Evolutionary conservation across 2,329 filamentous ascomycete genomes (phyloP), one percentile per base, ranked within the genome.

Genomic region (Diaporthe velutina): DNA sequence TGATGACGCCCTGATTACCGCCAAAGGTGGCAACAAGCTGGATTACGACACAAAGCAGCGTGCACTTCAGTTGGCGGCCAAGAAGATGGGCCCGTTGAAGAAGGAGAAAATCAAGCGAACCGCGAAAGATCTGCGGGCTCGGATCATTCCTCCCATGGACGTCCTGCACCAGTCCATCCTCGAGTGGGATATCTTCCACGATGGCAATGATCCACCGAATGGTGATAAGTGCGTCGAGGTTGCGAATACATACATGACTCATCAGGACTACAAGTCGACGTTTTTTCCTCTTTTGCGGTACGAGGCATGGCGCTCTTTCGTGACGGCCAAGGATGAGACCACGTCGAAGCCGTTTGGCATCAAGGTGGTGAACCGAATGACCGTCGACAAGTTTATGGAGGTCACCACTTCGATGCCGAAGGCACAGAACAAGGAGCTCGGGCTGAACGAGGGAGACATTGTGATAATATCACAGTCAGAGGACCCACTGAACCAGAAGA

Each of bases 291-390:
- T 99, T 30, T 88, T 99, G 45, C 92, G 97, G 40, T 93, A 98
- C 35, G 97, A 99, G 86, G 96, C 96, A 40, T 99, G 97, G 97
- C 94, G 97, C 81, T 94, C 94, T 6, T 97, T 99, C 82, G 93
- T 97, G 68, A 96, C 95, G 67, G 91, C 94, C 28, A 96, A 96
- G 82, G 95, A 98, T 80, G 97, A 99, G 83, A 91, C 93, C 64
- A 94, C 90, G 28, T 91, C 92, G 77, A 95, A 93, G 80, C 87
- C 94, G 0, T 97, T 98, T 80, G 95, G 95, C 75, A 92, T 98
- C 83, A 97, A 96, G 80, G 90, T 99, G 71, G 90, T 94, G 67
- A 97, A 94, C 80, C 93, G 97, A 76, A 92, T 97, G 80, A 97
- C 93, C 61, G 95, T 99, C 15, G 97, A 99, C 83, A 93, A 93